Evolutionary conservation across 768 basidiomycete species (phyloP).

Genomic region (Rhodocollybia butyracea): DNA sequence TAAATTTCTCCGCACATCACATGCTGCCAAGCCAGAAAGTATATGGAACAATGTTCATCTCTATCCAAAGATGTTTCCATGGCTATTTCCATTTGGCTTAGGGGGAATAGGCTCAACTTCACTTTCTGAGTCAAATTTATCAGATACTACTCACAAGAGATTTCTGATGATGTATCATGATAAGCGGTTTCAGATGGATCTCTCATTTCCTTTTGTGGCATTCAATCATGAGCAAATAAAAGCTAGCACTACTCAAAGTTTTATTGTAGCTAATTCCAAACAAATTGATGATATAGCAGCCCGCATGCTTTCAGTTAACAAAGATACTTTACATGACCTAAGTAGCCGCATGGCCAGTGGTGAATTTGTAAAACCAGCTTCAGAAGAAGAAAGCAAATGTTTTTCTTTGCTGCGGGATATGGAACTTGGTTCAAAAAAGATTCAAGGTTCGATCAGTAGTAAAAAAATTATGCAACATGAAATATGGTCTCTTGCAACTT

Average conservation of each 20-base stretch:
- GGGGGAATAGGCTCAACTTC: conserved; percentile 17
- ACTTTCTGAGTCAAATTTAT: conserved; percentile 10
- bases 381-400: conserved; percentile 19
- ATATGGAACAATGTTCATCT: too few relatives aligned
- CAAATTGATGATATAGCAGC: too few relatives aligned
- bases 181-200: conserved; percentile 31
- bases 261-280: too few relatives aligned
- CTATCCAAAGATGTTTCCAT: too few relatives aligned
- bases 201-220: too few relatives aligned
- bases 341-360: conserved; percentile 8
- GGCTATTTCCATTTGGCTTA: conserved; percentile 36
- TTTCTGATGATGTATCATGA: conserved; percentile 32
- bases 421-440: conserved; percentile 21
- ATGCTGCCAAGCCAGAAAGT: too few relatives aligned
- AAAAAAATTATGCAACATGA: conserved; percentile 27
- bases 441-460: conserved; percentile 18
- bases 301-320: too few relatives aligned
- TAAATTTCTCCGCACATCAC: too few relatives aligned
- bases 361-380: conserved; percentile 13
- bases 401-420: conserved; percentile 23
- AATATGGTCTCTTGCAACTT: too few relatives aligned
- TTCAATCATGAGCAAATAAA: too few relatives aligned
- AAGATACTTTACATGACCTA: too few relatives aligned
- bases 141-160: conserved; percentile 18
- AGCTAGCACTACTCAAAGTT: too few relatives aligned